These are phyloP conservation scores for Monilinia vaccinii-corymbosi DNA, from an alignment of 2,329 filamentous ascomycete species.

Conservation along the genomic window DNA sequence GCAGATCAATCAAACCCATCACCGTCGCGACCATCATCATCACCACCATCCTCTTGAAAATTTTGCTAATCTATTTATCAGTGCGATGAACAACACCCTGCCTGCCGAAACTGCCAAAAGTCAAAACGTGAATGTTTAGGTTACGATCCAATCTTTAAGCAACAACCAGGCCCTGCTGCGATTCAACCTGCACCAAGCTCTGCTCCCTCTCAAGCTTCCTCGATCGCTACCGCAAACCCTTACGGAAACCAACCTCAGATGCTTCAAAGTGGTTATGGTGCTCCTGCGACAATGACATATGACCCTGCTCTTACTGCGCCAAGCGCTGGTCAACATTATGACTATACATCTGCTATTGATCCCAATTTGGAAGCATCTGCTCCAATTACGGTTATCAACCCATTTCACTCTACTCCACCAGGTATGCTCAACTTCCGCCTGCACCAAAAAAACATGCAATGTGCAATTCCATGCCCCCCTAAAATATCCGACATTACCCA, in stretches of 20 bases:
- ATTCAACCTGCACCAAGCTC: slow-evolving; percentile 60
- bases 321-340: slow-evolving; percentile 39
- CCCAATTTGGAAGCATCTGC: slow-evolving; percentile 41
- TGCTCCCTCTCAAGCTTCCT: slow-evolving; percentile 22
- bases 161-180: slow-evolving; percentile 54
- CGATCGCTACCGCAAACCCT: slow-evolving; percentile 31
- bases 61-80: slow-evolving; percentile 33
- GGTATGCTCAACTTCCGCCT: slow-evolving; percentile 27
- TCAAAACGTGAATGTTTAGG: slow-evolving; percentile 80
- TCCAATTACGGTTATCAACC: slow-evolving; percentile 20
- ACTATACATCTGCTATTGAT: slow-evolving; percentile 36
- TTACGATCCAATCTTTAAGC: slow-evolving; percentile 82
- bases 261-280: slow-evolving; percentile 29
- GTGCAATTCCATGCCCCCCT: slow-evolving; percentile 30
- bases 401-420: slow-evolving; percentile 19
- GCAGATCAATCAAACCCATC: not conserved
- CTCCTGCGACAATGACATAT: not conserved
- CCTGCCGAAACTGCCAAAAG: slow-evolving; percentile 84
- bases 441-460: slow-evolving; percentile 28
- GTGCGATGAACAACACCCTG: slow-evolving; percentile 94
- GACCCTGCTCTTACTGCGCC: slow-evolving; percentile 30
- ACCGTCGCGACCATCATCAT: not conserved
- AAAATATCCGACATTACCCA: slow-evolving; percentile 34
- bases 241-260: slow-evolving; percentile 40
- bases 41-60: slow-evolving; percentile 6